Evolutionary conservation across 192 early-diverging fungal species (phyloP).

Genomic region (Backusella circina): DNA sequence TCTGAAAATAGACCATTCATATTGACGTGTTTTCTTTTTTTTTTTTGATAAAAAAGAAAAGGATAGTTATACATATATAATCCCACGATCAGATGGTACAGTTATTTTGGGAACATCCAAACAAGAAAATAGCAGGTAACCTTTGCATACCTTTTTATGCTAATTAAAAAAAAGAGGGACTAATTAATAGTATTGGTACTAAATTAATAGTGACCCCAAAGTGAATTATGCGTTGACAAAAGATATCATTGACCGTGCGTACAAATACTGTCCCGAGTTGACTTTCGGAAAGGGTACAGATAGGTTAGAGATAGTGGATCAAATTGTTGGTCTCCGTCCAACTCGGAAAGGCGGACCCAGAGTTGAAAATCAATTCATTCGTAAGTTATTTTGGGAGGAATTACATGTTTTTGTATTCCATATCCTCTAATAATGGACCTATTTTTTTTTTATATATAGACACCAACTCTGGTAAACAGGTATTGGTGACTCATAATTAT

Average conservation of each 20-base stretch:
- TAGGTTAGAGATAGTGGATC: slow-evolving; percentile 38
- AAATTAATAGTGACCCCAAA: slow-evolving; percentile 21
- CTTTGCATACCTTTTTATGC: background rate
- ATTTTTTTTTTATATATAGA: background rate
- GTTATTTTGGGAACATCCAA: slow-evolving; percentile 77
- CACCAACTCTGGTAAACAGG: slow-evolving; percentile 20
- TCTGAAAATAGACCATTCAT: background rate
- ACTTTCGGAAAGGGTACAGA: slow-evolving; percentile 33
- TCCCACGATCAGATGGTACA: slow-evolving; percentile 71
- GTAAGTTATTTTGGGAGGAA: slow-evolving; percentile 21
- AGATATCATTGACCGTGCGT: slow-evolving; percentile 36
- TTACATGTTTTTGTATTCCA: too few species aligned
- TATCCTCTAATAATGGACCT: background rate
- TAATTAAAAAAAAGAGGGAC: background rate
- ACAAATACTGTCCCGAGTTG: slow-evolving; percentile 47
- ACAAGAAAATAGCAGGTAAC: slow-evolving; percentile 45
- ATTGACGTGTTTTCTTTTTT: background rate
- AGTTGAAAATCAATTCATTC: slow-evolving; percentile 49
- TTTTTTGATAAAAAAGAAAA: slow-evolving; percentile 9
- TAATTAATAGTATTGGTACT: background rate
- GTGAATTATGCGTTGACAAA: slow-evolving; percentile 27
- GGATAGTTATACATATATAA: slow-evolving; percentile 65
- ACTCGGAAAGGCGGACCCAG: slow-evolving; percentile 43
- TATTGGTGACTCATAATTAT: slow-evolving; percentile 59
- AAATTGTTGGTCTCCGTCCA: slow-evolving; percentile 54